These are phyloP conservation scores for Phalaenopsis aphrodite DNA, from an alignment of 106 monocot genomes.

Conservation along the genomic window DNA sequence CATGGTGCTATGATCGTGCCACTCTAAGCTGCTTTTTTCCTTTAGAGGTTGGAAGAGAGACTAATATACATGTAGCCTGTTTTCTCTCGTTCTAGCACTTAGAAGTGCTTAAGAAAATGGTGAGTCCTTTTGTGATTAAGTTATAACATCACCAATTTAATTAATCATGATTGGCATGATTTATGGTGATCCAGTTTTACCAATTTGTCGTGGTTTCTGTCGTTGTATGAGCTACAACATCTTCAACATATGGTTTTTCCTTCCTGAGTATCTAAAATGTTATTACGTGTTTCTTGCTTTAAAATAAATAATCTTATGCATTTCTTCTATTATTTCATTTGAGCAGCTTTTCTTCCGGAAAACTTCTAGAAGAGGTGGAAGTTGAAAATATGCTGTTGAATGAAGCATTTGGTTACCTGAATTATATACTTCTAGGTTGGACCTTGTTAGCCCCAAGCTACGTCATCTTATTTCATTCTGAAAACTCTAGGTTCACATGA, in stretches of 20 bases:
- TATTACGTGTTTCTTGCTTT: not conserved
- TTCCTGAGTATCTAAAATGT: not conserved
- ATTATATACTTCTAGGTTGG: not conserved
- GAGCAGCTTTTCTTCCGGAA: not conserved
- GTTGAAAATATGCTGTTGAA: not conserved
- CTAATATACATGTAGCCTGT: not conserved
- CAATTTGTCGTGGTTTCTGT: not conserved
- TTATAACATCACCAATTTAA: not conserved
- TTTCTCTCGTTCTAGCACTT: not conserved
- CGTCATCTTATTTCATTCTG: not conserved
- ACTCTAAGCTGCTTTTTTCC: not conserved
- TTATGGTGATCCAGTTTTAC: not conserved
- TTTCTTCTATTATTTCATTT: not conserved
- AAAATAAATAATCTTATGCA: not conserved
- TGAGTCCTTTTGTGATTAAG: not conserved
- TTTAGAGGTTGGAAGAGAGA: not conserved
- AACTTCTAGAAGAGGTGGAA: not conserved
- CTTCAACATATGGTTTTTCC: not conserved
- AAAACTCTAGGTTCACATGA: not conserved
- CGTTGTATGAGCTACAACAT: not conserved
- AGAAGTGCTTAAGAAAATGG: not conserved
- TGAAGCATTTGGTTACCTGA: conserved; percentile 2
- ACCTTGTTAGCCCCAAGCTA: not conserved
- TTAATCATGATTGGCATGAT: not conserved
- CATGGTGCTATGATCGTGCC: not conserved